phyloP scores from a whole-genome alignment of 2,329 filamentous ascomycete genomes.

The Aspergillus pseudoterreus region DNA sequence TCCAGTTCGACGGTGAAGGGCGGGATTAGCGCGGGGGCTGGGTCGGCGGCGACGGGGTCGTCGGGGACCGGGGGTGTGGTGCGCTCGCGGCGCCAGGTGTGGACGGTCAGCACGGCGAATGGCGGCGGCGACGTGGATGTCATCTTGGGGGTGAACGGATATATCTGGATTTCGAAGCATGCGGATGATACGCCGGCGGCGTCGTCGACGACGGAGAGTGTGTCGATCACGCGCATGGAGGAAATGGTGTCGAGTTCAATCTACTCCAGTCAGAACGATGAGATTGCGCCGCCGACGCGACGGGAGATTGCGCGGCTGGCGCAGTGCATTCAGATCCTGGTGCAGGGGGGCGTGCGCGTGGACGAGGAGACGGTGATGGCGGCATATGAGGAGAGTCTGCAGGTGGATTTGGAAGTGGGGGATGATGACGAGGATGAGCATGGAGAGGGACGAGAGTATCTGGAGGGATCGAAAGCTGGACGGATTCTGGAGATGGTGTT shows the following conservation, averaged over 20 bases:
- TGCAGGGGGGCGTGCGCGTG: conserved; percentile 76
- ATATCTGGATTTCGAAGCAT: conserved; percentile 92
- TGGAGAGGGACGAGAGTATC: conserved; percentile 39
- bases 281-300: conserved; percentile 71
- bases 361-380: conserved; percentile 84
- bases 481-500: conserved; percentile 34
- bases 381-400: conserved; percentile 77
- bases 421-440: conserved; percentile 38
- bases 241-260: conserved; percentile 80
- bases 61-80: conserved; percentile 76
- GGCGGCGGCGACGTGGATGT: conserved; percentile 67
- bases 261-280: conserved; percentile 93
- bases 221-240: conserved; percentile 76
- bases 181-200: conserved; percentile 51
- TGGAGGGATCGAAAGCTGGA: conserved; percentile 38
- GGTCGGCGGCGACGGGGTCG: conserved; percentile 53
- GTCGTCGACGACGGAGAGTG: conserved; percentile 48
- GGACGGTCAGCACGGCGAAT: conserved; percentile 60
- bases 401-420: conserved; percentile 52
- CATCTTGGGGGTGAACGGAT: conserved; percentile 90
- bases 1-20: conserved; percentile 30
- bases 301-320: conserved; percentile 82
- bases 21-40: conserved; percentile 37
- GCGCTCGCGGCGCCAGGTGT: conserved; percentile 77
- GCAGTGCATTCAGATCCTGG: conserved; percentile 76